Evolutionary conservation across 2,329 filamentous ascomycete species (phyloP).

Genomic region (Fusarium luffae): DNA sequence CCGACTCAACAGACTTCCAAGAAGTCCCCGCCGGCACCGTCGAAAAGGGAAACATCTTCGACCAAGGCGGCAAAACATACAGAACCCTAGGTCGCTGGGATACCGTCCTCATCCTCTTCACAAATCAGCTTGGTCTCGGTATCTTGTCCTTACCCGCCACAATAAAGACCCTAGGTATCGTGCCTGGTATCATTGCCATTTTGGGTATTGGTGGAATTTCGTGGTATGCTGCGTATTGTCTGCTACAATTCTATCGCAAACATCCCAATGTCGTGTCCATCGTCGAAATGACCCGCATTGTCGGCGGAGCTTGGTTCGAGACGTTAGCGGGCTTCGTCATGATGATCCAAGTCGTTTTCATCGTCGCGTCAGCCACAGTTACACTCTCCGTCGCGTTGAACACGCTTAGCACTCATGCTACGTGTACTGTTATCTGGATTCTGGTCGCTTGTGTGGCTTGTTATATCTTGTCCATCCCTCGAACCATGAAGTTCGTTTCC

Average conservation of each 20-base stretch:
- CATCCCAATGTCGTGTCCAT: conserved; percentile 76
- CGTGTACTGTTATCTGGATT: conserved; percentile 39
- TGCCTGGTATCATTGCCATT: conserved; percentile 74
- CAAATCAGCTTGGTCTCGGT: conserved; percentile 47
- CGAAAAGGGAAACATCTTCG: conserved; percentile 41
- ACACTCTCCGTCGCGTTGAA: conserved; percentile 38
- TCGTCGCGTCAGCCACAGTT: conserved; percentile 37
- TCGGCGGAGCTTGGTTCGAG: conserved; percentile 48
- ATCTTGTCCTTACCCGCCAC: conserved; percentile 75
- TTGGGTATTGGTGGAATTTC: conserved; percentile 71
- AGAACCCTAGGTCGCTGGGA: conserved; percentile 44
- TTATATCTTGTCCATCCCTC: conserved; percentile 31
- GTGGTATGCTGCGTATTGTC: conserved; percentile 62
- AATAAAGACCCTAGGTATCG: conserved; percentile 72
- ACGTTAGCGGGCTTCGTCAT: conserved; percentile 35
- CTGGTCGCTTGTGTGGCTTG: conserved; percentile 31
- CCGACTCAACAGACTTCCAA: conserved; percentile 27
- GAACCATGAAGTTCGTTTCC: conserved; percentile 43
- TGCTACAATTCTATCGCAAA: conserved; percentile 73
- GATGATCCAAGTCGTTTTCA: conserved; percentile 41
- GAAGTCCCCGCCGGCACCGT: conserved; percentile 24
- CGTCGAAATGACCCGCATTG: conserved; percentile 71
- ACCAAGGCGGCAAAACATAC: conserved; percentile 44
- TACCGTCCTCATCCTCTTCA: conserved; percentile 43
- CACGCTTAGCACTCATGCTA: conserved; percentile 36